Conservation (phyloP, 805 yeast species). For the Candida takata region DNA sequence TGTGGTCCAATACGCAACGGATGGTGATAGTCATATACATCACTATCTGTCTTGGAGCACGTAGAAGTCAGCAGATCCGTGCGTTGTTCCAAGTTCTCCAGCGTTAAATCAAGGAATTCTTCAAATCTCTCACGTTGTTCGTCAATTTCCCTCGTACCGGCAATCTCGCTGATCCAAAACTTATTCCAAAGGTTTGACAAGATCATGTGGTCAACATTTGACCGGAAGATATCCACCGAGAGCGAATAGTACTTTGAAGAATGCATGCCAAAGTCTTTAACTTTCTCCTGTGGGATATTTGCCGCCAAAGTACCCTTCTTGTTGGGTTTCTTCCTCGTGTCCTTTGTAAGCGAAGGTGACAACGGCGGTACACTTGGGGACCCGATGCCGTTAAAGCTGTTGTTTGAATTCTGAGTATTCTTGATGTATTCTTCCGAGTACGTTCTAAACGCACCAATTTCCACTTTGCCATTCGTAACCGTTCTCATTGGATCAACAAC, state of each 20-base stretch:
- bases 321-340: constrained; percentile 2
- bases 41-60: background rate
- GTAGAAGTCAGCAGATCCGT: background rate
- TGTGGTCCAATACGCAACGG: background rate
- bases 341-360: background rate
- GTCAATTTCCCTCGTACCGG: constrained; percentile 8
- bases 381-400: background rate
- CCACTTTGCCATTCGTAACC: constrained; percentile 53
- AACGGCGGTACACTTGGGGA: constrained; percentile 9
- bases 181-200: constrained; percentile 37
- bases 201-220: constrained; percentile 41
- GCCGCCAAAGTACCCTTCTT: constrained; percentile 1
- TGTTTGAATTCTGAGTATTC: background rate
- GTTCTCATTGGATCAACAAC: constrained; percentile 82
- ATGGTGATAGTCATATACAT: no score
- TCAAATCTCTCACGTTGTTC: constrained; percentile 3
- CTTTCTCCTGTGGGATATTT: constrained; percentile 41
- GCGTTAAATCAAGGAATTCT: constrained; percentile 2
- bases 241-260: constrained; percentile 62
- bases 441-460: constrained; percentile 87
- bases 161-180: constrained; percentile 39
- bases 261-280: constrained; percentile 65
- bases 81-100: background rate
- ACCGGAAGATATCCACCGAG: constrained; percentile 52
- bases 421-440: constrained; percentile 32